Evolutionary conservation across 352 stramenopile genomes (phyloP).

Genomic region (Phytophthora pistaciae): DNA sequence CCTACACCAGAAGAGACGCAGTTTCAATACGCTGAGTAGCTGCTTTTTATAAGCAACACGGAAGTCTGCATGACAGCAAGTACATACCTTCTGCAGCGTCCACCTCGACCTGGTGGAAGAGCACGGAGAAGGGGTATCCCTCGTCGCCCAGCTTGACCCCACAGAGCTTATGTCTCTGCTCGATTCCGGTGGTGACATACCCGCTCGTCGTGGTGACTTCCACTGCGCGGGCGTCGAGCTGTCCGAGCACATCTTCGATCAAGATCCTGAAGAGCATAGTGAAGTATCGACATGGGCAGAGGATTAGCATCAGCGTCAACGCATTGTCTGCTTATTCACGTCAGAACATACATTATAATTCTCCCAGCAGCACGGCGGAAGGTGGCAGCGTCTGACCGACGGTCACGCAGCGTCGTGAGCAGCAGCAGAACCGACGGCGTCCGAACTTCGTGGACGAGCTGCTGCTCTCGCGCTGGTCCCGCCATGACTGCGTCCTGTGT

Average conservation of each 20-base stretch:
- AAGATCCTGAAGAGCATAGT: slow-evolving; percentile 1
- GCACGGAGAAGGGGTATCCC: slow-evolving; percentile 7
- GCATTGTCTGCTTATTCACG: not conserved
- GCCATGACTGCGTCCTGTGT: not conserved
- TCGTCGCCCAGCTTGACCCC: slow-evolving; percentile 7
- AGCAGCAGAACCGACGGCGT: not conserved
- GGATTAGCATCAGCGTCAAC: not conserved
- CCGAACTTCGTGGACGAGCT: slow-evolving; percentile 4
- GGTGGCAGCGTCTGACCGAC: not conserved
- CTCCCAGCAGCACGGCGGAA: slow-evolving; percentile 8
- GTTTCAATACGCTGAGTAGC: not conserved
- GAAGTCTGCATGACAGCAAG: no score
- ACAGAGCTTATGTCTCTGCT: not conserved
- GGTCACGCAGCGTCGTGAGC: slow-evolving; percentile 4
- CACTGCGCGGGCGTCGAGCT: slow-evolving; percentile 7
- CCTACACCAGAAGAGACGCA: not conserved
- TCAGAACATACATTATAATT: slow-evolving; percentile 4
- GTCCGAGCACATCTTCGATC: slow-evolving; percentile 7
- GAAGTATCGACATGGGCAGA: not conserved
- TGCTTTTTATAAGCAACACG: not conserved
- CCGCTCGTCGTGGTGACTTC: slow-evolving; percentile 4
- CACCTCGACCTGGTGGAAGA: slow-evolving; percentile 9
- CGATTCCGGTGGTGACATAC: slow-evolving; percentile 6
- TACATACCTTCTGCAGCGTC: slow-evolving; percentile 7
- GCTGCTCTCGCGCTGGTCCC: not conserved